phyloP scores from a whole-genome alignment of 2,329 filamentous ascomycete species.

The Monilinia fructigena region DNA sequence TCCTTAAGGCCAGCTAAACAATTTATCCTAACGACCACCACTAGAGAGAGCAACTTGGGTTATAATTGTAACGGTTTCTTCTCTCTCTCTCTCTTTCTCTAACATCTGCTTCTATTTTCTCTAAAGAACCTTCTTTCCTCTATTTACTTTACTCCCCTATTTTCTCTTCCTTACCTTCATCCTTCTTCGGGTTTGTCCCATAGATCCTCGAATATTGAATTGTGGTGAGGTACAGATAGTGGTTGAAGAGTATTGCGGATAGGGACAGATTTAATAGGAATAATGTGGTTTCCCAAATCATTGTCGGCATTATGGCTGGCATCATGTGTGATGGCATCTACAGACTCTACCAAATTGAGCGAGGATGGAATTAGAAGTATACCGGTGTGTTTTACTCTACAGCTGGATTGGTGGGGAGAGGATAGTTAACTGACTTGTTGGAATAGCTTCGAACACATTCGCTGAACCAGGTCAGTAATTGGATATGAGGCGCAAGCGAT shows the following conservation, averaged over 20 bases:
- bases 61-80: neutral
- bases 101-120: slow-evolving; percentile 7
- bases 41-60: neutral
- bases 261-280: slow-evolving; percentile 22
- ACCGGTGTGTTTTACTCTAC: slow-evolving; percentile 50
- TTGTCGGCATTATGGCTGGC: slow-evolving; percentile 40
- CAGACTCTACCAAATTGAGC: slow-evolving; percentile 40
- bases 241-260: slow-evolving; percentile 14
- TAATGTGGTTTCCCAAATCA: slow-evolving; percentile 38
- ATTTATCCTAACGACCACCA: neutral
- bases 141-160: slow-evolving; percentile 9
- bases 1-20: slow-evolving; percentile 18
- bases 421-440: slow-evolving; percentile 25
- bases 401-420: neutral
- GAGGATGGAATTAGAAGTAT: slow-evolving; percentile 59
- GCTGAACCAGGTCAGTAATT: slow-evolving; percentile 64
- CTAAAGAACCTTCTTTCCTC: slow-evolving; percentile 7
- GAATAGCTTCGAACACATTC: slow-evolving; percentile 81
- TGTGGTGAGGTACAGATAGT: neutral
- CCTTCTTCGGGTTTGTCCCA: neutral
- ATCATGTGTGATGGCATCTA: slow-evolving; percentile 40
- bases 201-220: neutral
- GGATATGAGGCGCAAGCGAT: neutral
- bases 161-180: neutral
- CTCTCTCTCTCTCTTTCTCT: neutral